Percentiles rank a stretch among this genome's conserved stretches.
Evolutionary conservation across 2,329 filamentous ascomycete genomes (phyloP).

Genomic region (Bipolaris sorokiniana): DNA sequence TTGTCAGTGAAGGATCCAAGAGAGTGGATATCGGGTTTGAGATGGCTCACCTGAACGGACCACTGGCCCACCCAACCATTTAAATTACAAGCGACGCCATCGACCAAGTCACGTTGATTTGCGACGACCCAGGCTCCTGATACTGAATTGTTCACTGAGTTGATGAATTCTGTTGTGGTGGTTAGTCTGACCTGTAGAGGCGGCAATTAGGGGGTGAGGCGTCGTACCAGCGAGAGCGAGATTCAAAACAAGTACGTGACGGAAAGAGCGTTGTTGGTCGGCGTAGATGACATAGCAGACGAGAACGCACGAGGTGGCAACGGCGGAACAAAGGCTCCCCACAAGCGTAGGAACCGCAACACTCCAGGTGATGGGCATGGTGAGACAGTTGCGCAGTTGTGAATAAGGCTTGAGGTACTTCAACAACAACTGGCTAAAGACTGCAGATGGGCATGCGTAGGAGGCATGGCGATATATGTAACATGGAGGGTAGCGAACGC

Average conservation of each 20-base stretch:
- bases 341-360: conserved; percentile 27
- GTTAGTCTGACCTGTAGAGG: not conserved
- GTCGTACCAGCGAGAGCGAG: conserved; percentile 29
- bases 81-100: conserved; percentile 47
- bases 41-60: conserved; percentile 40
- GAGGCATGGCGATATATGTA: not conserved
- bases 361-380: conserved; percentile 3
- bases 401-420: not conserved
- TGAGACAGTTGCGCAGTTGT: not conserved
- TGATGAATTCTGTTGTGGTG: conserved; percentile 30
- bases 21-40: not conserved
- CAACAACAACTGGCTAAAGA: not conserved
- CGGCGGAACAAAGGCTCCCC: conserved; percentile 29
- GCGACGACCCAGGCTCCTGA: conserved; percentile 50
- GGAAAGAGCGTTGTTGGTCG: conserved; percentile 26
- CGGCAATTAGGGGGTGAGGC: not conserved
- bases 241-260: conserved; percentile 32
- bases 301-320: conserved; percentile 26
- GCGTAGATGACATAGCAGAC: conserved; percentile 26
- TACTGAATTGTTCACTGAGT: conserved; percentile 53
- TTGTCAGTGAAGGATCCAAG: not conserved
- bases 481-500: not conserved
- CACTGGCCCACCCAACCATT: conserved; percentile 57
- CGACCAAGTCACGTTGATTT: conserved; percentile 29
- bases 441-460: no score